Evolutionary conservation across 106 monocot species (phyloP).

Genomic region (Dioscorea alata): DNA sequence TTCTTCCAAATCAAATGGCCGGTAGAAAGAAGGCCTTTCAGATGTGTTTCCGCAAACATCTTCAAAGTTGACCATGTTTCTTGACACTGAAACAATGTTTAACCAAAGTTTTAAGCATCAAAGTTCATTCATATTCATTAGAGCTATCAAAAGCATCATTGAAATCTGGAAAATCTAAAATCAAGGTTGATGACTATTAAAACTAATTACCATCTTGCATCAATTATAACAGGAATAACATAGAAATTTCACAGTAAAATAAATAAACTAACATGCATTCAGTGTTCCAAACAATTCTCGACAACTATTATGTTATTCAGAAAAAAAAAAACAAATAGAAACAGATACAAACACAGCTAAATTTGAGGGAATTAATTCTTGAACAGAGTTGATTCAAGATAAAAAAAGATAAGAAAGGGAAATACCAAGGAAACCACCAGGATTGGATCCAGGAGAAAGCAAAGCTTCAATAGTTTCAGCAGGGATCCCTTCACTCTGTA

Average conservation of each 20-base stretch:
- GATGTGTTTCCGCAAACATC: slow-evolving; percentile 12
- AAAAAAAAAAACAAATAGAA: no score
- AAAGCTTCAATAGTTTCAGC: slow-evolving; percentile 28
- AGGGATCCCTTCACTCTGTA: slow-evolving; percentile 44
- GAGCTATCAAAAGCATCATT: not conserved
- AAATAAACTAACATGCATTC: no score
- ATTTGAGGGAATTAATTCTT: not conserved
- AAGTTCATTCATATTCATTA: not conserved
- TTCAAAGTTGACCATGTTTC: slow-evolving; percentile 45
- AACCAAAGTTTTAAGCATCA: no score
- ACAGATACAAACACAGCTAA: no score
- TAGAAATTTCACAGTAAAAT: no score
- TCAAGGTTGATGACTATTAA: not conserved
- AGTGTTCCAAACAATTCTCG: no score
- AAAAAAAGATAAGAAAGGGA: not conserved
- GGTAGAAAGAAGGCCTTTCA: slow-evolving; percentile 12
- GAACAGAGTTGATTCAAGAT: not conserved
- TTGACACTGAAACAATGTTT: slow-evolving; percentile 21
- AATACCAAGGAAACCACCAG: slow-evolving; percentile 14
- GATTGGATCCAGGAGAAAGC: slow-evolving; percentile 16
- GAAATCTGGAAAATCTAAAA: not conserved
- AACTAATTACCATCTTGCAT: no score
- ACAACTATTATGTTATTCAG: no score
- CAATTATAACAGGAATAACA: no score
- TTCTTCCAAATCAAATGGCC: slow-evolving; percentile 20